Base-by-base conservation (phyloP, 331 rosid species). In the Telfairia occidentalis region DNA sequence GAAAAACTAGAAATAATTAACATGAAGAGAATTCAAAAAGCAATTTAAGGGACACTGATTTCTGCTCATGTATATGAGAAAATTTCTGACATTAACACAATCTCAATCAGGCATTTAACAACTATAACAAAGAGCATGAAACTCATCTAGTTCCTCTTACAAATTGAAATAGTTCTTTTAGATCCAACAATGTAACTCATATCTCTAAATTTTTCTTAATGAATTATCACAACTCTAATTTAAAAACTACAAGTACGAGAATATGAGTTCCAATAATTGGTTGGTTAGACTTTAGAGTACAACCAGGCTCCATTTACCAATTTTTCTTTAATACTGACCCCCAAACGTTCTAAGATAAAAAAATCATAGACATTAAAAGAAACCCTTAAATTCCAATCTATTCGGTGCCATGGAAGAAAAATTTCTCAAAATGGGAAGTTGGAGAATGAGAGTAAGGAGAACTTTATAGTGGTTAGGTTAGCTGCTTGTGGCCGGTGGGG, bases 1-100 rank as follows among this genome's bases (percentile, higher is more conserved):
- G 30, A 18, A 38, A 63, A 72, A 28, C 12, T 50, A 53, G 19
- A 34, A 52, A 48, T 18, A 37, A 10, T 45, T 19, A 15, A 76
- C 19, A 15, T 12, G 16, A 7, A n/a, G 10, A 64, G 45, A 46
- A n/a, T 61, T 10, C 15, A 19, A 43, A 60, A 43, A 4, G 24
- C 35, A 75, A 55, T 23, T n/a, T 10, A 13, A 13, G 32, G 15
- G 66, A 64, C 7, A 61, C 40, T 12, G 24, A 32, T 26, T 34
- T 52, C 84, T 75, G 54, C 98, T 97, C 92, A 94, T 77, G 76
- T 88, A 91, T 11, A 97, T n/a, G 98, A 86, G 91, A 90, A 76
- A 94, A 87, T 91, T 71, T 94, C 96, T 91, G 84, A 77, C 85
- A 75, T 70, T 55, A 74, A 81, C 42, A 23, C 6, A 67, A 63